Conservation (phyloP, 2,329 filamentous ascomycete species). For the Trichoderma oligosporum region DNA sequence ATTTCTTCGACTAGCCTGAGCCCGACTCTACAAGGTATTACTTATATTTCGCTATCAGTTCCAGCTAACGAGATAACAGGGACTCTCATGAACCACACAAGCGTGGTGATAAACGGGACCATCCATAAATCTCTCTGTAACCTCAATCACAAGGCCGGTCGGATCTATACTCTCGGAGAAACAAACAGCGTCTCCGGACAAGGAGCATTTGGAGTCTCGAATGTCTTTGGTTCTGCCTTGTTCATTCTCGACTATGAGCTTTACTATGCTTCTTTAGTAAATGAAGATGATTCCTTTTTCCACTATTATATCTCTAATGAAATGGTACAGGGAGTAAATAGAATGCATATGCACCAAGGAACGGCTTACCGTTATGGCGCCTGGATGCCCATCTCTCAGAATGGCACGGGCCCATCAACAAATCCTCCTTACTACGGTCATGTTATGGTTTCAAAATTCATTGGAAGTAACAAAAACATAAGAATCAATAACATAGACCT, state of each 20-base stretch:
- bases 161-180: constrained; percentile 11
- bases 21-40: neutral
- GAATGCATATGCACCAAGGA: constrained; percentile 17
- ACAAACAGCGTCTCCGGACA: constrained; percentile 15
- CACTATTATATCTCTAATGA: neutral
- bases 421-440: constrained; percentile 18
- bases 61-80: neutral
- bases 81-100: constrained; percentile 15
- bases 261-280: constrained; percentile 15
- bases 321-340: neutral
- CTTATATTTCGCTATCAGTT: neutral
- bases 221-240: constrained; percentile 14
- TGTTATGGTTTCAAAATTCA: constrained; percentile 16
- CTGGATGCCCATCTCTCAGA: constrained; percentile 15
- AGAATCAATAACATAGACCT: constrained; percentile 14
- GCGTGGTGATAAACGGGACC: constrained; percentile 11
- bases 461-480: constrained; percentile 4
- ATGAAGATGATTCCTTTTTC: accelerated
- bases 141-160: constrained; percentile 1
- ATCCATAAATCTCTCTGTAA: constrained; percentile 8
- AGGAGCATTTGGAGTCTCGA: constrained; percentile 14
- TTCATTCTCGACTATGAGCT: constrained; percentile 16
- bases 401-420: constrained; percentile 10
- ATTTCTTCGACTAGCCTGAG: neutral
- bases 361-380: constrained; percentile 15